Evolutionary conservation across 495 filamentous ascomycete genomes (phyloP).

Genomic region (Trypethelium eluteriae): DNA sequence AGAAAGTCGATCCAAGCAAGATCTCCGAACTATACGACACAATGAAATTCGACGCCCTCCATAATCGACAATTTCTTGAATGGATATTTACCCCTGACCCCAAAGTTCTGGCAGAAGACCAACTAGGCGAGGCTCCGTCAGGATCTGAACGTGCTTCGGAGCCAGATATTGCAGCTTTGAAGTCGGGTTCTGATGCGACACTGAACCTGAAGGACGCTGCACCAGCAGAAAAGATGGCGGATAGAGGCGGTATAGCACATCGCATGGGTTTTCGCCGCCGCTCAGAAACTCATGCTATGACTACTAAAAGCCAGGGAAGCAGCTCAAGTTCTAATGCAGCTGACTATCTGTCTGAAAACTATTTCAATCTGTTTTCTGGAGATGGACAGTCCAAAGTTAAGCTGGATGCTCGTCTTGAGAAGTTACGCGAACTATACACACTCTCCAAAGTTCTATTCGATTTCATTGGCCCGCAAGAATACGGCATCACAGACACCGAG

Average conservation of each 20-base stretch:
- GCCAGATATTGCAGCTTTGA: neutral
- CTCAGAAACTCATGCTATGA: slow-evolving; percentile 24
- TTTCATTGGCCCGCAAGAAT: slow-evolving; percentile 97
- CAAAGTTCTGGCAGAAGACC: slow-evolving; percentile 58
- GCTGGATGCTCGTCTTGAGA: slow-evolving; percentile 73
- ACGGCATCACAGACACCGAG: slow-evolving; percentile 86
- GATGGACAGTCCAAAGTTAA: slow-evolving; percentile 71
- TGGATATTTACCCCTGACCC: slow-evolving; percentile 87
- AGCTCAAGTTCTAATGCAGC: neutral
- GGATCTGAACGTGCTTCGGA: neutral
- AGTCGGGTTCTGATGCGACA: slow-evolving; percentile 10
- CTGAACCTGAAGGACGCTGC: neutral
- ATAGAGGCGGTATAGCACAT: slow-evolving; percentile 30
- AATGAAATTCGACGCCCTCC: slow-evolving; percentile 97
- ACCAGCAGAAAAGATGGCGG: slow-evolving; percentile 14
- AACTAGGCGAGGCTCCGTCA: slow-evolving; percentile 16
- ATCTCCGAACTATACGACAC: slow-evolving; percentile 97
- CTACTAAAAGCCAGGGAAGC: slow-evolving; percentile 15
- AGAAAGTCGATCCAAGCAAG: slow-evolving; percentile 97
- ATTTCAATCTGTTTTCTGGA: slow-evolving; percentile 80
- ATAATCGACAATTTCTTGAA: slow-evolving; percentile 94
- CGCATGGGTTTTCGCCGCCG: slow-evolving; percentile 36
- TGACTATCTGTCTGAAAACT: slow-evolving; percentile 46
- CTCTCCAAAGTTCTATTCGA: slow-evolving; percentile 93
- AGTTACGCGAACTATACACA: slow-evolving; percentile 84